Base-by-base conservation (phyloP, 192 early-diverging fungal genomes). In the Coemansia sp. region DNA sequence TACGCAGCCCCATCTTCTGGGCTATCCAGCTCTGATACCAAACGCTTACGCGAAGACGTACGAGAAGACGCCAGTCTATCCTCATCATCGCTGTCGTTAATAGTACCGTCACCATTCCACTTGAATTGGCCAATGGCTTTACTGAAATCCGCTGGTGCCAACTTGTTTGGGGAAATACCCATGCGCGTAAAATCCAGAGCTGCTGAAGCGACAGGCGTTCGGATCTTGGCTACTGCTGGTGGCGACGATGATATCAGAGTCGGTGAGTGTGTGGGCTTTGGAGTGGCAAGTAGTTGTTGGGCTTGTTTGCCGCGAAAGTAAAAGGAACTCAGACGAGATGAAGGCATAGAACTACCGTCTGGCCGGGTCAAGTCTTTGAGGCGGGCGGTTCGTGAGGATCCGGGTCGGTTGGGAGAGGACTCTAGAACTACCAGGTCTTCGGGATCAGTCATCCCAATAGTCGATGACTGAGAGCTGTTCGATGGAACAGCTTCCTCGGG, bases 371-470 rank as follows among this genome's bases (percentile, higher is more conserved):
- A 11, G n/a, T 62, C 57, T 46, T 46, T 26, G 55, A 62, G 30
- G 21, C 23, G 33, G 47, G 58, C 52, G 40, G 43, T n/a, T 40
- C 50, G 37, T 2, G 76, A 77, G 0, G 81, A 60, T 21, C 81
- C 81, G 2, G 81, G 81, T 2, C 73, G 53, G 10, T 67, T 68
- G 0, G 81, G 81, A 23, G 81, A 84, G n/a, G 81, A 84, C 61
- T 84, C 76, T 21, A 84, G 67, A 13, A 84, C 76, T 8, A 84
- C 75, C n/a, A 78, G 28, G 23, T 74, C 69, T 14, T 68, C 67
- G 39, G 9, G 33, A 67, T 74, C 67, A 1, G 65, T 42, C 6
- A 59, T 46, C 38, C 72, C 73, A n/a, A 75, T 6, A 4, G 72
- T 68, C 21, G 79, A 76, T 5, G 74, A 76, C 74, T 71, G 72